Conservation (phyloP, 2,329 filamentous ascomycete genomes). For the Herpomyces periplanetae region DNA sequence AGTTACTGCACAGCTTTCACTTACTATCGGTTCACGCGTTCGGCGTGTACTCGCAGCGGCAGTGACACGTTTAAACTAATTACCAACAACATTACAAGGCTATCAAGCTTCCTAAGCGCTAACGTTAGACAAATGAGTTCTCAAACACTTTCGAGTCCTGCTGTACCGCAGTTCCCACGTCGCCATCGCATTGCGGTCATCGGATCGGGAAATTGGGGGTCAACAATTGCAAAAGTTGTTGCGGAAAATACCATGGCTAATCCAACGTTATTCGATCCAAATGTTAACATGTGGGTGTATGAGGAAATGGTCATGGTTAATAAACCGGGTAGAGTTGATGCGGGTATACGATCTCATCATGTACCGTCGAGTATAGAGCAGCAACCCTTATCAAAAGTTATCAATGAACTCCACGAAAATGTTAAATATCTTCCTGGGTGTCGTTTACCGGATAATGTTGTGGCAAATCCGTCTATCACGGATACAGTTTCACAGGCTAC, state of each 20-base stretch:
- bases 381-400: conserved; percentile 57
- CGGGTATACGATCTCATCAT: too few relatives aligned
- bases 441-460: conserved; percentile 35
- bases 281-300: conserved; percentile 96
- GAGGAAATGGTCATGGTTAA: conserved; percentile 53
- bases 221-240: conserved; percentile 82
- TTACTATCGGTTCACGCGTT: too few relatives aligned
- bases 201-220: conserved; percentile 93
- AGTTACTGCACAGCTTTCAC: too few relatives aligned
- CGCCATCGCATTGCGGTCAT: conserved; percentile 83
- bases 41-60: too few relatives aligned
- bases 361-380: conserved; percentile 19
- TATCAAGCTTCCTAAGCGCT: too few relatives aligned
- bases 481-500: conserved; percentile 48
- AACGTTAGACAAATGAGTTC: too few relatives aligned
- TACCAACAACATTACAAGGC: too few relatives aligned
- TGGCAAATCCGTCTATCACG: conserved; percentile 41
- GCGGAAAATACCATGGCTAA: conserved; percentile 57
- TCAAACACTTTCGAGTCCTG: too few relatives aligned
- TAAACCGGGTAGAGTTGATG: conserved; percentile 24
- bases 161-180: too few relatives aligned
- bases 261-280: conserved; percentile 39
- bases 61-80: too few relatives aligned
- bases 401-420: conserved; percentile 81
- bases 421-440: conserved; percentile 89